These are phyloP conservation scores for Talaromyces albobiverticillius DNA, from an alignment of 2,329 filamentous ascomycete genomes.

Conservation along the genomic window DNA sequence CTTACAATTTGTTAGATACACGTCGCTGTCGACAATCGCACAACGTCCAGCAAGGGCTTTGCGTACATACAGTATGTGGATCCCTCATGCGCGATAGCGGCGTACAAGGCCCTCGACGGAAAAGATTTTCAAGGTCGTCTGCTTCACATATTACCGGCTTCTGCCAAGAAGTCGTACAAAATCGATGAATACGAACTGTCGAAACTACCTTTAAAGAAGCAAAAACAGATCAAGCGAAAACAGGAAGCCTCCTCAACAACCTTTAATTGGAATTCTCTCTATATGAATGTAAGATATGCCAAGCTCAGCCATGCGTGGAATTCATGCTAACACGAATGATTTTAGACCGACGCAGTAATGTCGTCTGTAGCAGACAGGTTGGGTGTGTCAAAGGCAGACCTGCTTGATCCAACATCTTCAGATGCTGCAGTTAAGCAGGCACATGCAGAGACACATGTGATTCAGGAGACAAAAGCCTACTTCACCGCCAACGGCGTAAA, in stretches of 20 bases:
- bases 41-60: conserved; percentile 80
- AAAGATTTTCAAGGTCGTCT: conserved; percentile 89
- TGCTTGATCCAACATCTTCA: conserved; percentile 92
- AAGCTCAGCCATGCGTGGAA: background rate
- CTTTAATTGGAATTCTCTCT: conserved; percentile 99
- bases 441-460: conserved; percentile 91
- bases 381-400: conserved; percentile 83
- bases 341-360: conserved; percentile 75
- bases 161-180: conserved; percentile 74
- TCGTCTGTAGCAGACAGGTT: conserved; percentile 81
- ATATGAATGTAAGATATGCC: conserved; percentile 70
- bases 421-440: conserved; percentile 96
- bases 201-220: conserved; percentile 90
- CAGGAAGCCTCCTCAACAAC: conserved; percentile 71
- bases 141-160: conserved; percentile 82
- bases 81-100: conserved; percentile 69
- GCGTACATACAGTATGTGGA: conserved; percentile 79
- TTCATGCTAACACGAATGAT: conserved; percentile 19
- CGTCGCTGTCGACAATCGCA: conserved; percentile 68
- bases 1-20: conserved; percentile 65
- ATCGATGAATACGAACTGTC: conserved; percentile 87
- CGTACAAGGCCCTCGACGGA: conserved; percentile 76
- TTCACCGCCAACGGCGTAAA: conserved; percentile 86
- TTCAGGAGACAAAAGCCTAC: conserved; percentile 93
- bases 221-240: conserved; percentile 84